Conservation (phyloP, 768 basidiomycete species). For the Suillus americanus region DNA sequence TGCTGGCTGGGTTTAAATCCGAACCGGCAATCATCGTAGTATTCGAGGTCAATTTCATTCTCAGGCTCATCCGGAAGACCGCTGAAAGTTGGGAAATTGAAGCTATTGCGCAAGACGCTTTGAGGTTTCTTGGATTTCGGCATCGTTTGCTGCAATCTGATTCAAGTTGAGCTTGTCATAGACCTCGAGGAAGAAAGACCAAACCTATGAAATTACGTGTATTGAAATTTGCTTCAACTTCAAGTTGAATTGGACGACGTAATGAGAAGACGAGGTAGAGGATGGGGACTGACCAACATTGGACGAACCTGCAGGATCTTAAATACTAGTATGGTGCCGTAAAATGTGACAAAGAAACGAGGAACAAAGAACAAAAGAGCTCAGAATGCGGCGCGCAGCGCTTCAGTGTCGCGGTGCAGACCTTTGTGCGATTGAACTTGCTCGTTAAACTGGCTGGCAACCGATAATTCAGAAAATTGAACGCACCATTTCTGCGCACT, state of each 20-base stretch:
- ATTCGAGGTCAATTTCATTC: conserved; percentile 14
- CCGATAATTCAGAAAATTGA: background rate
- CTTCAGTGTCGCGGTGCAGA: background rate
- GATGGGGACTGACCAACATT: background rate
- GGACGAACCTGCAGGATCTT: background rate
- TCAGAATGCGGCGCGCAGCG: background rate
- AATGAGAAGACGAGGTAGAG: background rate
- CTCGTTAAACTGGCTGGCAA: background rate
- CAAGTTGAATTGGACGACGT: background rate
- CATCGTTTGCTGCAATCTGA: background rate
- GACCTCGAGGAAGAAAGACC: background rate
- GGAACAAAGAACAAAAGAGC: background rate
- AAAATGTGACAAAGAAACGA: background rate
- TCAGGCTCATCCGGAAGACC: conserved; percentile 22
- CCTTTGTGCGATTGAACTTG: background rate
- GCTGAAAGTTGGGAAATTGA: conserved; percentile 25
- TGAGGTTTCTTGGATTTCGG: background rate
- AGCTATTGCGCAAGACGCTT: conserved; percentile 11
- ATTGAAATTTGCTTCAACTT: background rate
- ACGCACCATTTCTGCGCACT: background rate
- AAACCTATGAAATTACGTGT: background rate
- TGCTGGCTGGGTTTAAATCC: conserved; percentile 17
- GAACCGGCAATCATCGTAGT: background rate
- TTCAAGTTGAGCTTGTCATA: background rate
- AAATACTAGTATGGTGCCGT: background rate